Percentiles rank a stretch among this genome's conserved stretches.
Conservation (phyloP, 345 rosid genomes). For the Gossypium turneri region DNA sequence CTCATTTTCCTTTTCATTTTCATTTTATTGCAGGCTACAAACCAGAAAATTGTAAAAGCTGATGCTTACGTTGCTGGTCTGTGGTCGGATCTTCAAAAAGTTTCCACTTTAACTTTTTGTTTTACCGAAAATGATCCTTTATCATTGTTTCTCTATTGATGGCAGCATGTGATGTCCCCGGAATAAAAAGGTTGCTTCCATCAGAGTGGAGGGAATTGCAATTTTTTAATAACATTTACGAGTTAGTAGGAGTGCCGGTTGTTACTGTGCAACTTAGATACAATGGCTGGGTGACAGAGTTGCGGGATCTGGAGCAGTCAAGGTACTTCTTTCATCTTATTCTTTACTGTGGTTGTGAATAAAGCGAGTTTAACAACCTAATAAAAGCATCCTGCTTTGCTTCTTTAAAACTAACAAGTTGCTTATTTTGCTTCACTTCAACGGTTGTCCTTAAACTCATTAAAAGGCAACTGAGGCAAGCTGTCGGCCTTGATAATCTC, state of each 20-base stretch:
- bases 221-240: slow-evolving; percentile 74
- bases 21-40: slow-evolving; percentile 57
- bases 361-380: background rate
- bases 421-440: background rate
- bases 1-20: background rate
- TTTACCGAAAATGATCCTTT: background rate
- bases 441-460: background rate
- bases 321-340: slow-evolving; percentile 43
- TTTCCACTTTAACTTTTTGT: background rate
- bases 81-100: slow-evolving; percentile 6
- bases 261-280: slow-evolving; percentile 93
- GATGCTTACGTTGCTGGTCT: slow-evolving; percentile 91
- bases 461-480: slow-evolving; percentile 72
- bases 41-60: slow-evolving; percentile 71
- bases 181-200: slow-evolving; percentile 90
- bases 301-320: slow-evolving; percentile 71
- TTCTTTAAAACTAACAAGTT: background rate
- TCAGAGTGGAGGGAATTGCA: slow-evolving; percentile 70
- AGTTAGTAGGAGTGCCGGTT: slow-evolving; percentile 94
- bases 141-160: background rate
- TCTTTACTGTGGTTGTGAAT: background rate
- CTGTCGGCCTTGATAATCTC: slow-evolving; percentile 87
- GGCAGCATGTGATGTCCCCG: slow-evolving; percentile 96
- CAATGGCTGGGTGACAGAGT: slow-evolving; percentile 97
- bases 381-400: background rate